Conservation (phyloP, 345 rosid genomes). For the Citrus glauca region DNA sequence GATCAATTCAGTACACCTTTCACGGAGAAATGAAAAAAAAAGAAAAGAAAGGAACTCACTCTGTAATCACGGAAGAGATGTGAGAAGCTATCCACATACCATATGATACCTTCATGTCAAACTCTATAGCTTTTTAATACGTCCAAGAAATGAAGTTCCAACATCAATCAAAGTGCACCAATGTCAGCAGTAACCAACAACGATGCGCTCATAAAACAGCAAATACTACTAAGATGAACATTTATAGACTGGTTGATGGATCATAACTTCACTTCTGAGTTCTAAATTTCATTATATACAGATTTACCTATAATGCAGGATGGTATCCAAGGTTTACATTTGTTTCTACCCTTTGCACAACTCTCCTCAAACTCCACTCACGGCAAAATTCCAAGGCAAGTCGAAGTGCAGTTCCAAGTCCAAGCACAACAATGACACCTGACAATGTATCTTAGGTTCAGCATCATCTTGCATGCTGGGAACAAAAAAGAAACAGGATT, state of each 20-base stretch:
- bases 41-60: too few relatives aligned
- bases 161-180: not conserved
- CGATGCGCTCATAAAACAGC: not conserved
- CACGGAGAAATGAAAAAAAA: too few relatives aligned
- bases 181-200: too few relatives aligned
- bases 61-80: too few relatives aligned
- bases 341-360: conserved; percentile 59
- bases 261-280: not conserved
- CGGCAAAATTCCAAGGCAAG: conserved; percentile 77
- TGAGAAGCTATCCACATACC: too few relatives aligned
- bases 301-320: conserved; percentile 53
- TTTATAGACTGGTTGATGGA: conserved; percentile 11
- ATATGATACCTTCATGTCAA: not conserved
- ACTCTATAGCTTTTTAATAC: not conserved
- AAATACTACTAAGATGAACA: conserved; percentile 6
- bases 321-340: conserved; percentile 51
- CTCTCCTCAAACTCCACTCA: conserved; percentile 83
- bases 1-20: not conserved
- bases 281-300: conserved; percentile 24
- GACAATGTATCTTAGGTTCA: conserved; percentile 10
- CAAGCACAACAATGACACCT: conserved; percentile 94
- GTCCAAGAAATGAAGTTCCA: not conserved
- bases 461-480: conserved; percentile 5
- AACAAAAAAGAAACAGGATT: not conserved
- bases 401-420: conserved; percentile 83